Evolutionary conservation across 2,329 filamentous ascomycete species (phyloP).

Genomic region (Neophaeococcomyces mojaviensis): DNA sequence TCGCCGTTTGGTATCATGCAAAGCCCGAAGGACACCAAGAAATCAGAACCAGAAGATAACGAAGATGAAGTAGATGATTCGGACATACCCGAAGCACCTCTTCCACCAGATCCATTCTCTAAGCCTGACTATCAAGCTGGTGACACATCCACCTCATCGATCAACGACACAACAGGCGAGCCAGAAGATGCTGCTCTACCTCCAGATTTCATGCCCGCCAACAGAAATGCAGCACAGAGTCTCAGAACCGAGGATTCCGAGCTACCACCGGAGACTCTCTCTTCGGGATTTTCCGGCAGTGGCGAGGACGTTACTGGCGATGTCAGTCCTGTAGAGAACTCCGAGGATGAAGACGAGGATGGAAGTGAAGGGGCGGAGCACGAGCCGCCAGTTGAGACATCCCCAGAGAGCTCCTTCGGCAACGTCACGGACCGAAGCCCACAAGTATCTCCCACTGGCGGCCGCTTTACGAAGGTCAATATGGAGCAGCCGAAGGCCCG

Average conservation of each 20-base stretch:
- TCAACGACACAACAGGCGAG: constrained; percentile 33
- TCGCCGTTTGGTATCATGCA: constrained; percentile 3
- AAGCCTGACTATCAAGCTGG: constrained; percentile 39
- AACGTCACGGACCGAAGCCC: constrained; percentile 29
- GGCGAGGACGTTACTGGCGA: constrained; percentile 41
- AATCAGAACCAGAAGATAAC: neutral
- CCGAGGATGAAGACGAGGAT: constrained; percentile 10
- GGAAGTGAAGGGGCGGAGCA: constrained; percentile 21
- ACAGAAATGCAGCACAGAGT: constrained; percentile 13
- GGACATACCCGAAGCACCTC: constrained; percentile 30
- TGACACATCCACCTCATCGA: constrained; percentile 42
- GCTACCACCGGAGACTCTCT: constrained; percentile 22
- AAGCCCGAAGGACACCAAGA: neutral
- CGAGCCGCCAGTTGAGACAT: constrained; percentile 31
- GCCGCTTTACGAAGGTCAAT: constrained; percentile 33
- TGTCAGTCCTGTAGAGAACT: constrained; percentile 25
- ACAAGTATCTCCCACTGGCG: constrained; percentile 32
- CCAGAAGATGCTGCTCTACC: constrained; percentile 24
- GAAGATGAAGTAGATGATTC: neutral
- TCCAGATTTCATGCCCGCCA: constrained; percentile 20
- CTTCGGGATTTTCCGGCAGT: constrained; percentile 39
- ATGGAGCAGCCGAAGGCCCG: constrained; percentile 25
- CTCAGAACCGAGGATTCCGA: constrained; percentile 12
- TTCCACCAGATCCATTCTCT: constrained; percentile 43
- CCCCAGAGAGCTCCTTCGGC: constrained; percentile 40